Percentiles rank a stretch among this genome's conserved stretches.
phyloP scores from a whole-genome alignment of 2,329 filamentous ascomycete genomes.

The Endothia cerciana region DNA sequence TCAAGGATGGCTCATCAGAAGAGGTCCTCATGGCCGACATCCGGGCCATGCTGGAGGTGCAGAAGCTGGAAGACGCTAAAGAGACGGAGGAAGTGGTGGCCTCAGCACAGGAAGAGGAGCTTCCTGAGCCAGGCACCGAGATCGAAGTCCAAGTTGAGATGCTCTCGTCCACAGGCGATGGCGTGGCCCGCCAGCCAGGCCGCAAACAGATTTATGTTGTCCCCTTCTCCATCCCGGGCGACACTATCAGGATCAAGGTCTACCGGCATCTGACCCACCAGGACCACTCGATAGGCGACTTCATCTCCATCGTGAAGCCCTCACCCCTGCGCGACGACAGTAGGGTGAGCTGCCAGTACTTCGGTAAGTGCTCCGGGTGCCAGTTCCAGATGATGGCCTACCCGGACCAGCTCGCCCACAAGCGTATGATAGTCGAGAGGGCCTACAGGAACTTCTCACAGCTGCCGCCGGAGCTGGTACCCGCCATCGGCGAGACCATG shows the following conservation, averaged over 20 bases:
- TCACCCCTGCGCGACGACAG: slow-evolving; percentile 77
- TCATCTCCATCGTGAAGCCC: slow-evolving; percentile 74
- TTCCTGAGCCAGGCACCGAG: slow-evolving; percentile 73
- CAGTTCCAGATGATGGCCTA: slow-evolving; percentile 98
- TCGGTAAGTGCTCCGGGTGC: slow-evolving; percentile 84
- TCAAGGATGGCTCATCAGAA: slow-evolving; percentile 65
- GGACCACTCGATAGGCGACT: slow-evolving; percentile 78
- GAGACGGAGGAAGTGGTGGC: slow-evolving; percentile 35
- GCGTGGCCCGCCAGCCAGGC: slow-evolving; percentile 73
- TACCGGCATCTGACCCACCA: slow-evolving; percentile 69
- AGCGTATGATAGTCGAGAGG: slow-evolving; percentile 84
- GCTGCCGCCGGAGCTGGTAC: slow-evolving; percentile 74
- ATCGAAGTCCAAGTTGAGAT: slow-evolving; percentile 81
- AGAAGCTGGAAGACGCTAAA: slow-evolving; percentile 39
- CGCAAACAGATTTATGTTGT: slow-evolving; percentile 78
- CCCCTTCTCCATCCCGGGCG: slow-evolving; percentile 86
- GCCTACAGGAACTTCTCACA: slow-evolving; percentile 91
- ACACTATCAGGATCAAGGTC: slow-evolving; percentile 77
- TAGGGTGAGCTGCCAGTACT: slow-evolving; percentile 83
- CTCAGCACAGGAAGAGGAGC: slow-evolving; percentile 33
- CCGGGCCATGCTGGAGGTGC: slow-evolving; percentile 53
- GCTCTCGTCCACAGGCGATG: slow-evolving; percentile 91
- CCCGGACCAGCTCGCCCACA: slow-evolving; percentile 80
- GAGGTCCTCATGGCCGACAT: slow-evolving; percentile 70
- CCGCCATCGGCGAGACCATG: slow-evolving; percentile 80